A percentile compares a stretch with the other conserved stretches of the same genome.
Conservation (phyloP, 2,329 filamentous ascomycete species). For the Berkeleyomyces rouxiae region DNA sequence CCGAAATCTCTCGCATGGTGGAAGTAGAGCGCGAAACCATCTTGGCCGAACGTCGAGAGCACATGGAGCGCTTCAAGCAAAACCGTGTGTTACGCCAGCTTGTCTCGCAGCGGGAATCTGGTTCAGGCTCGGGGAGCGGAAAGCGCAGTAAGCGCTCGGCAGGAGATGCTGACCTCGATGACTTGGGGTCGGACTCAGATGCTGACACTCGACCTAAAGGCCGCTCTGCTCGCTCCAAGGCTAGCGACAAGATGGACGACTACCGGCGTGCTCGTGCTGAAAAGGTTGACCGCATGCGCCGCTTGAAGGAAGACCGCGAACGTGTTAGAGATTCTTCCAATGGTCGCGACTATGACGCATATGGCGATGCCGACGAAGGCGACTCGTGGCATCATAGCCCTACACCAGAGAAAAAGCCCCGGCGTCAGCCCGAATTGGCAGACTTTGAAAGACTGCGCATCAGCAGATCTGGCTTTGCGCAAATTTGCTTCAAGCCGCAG, state of each 20-base stretch:
- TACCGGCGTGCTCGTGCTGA: conserved; percentile 45
- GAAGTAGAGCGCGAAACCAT: conserved; percentile 86
- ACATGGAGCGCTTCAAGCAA: conserved; percentile 68
- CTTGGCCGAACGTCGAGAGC: conserved; percentile 69
- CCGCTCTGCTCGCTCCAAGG: conserved; percentile 26
- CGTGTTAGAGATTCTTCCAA: conserved; percentile 30
- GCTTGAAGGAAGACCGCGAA: conserved; percentile 40
- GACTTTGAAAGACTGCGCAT: conserved; percentile 75
- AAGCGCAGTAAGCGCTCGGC: conserved; percentile 64
- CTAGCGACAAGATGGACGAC: conserved; percentile 30
- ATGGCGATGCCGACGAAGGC: conserved; percentile 59
- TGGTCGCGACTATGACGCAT: conserved; percentile 34
- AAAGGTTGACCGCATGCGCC: conserved; percentile 46
- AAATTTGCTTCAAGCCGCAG: conserved; percentile 83
- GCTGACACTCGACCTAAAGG: conserved; percentile 47
- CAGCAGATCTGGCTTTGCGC: conserved; percentile 69
- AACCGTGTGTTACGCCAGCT: conserved; percentile 67
- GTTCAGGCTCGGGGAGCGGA: conserved; percentile 25
- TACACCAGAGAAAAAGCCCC: conserved; percentile 44
- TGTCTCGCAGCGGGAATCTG: conserved; percentile 48
- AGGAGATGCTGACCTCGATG: conserved; percentile 60
- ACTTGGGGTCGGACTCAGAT: conserved; percentile 48
- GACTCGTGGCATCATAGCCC: conserved; percentile 52
- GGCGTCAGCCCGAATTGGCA: conserved; percentile 38
- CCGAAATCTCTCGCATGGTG: conserved; percentile 66